Base-by-base conservation (phyloP, 2,329 filamentous ascomycete species). In the Trichoderma aggressivum region DNA sequence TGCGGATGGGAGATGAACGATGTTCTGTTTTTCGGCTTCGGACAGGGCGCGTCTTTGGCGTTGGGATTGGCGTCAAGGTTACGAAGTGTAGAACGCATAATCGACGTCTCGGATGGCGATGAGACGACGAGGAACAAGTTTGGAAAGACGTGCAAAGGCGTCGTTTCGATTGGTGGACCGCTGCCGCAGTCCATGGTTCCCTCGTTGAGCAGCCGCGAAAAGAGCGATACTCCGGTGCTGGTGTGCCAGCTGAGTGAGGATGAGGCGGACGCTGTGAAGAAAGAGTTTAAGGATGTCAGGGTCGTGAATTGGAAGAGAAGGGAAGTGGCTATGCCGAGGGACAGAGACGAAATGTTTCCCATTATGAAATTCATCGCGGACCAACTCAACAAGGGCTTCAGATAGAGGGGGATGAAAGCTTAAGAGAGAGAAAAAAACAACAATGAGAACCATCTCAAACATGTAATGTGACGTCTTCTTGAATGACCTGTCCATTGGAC, bases 361-460 rank as follows among this genome's bases (percentile, higher is more conserved):
- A 87, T 98, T 72, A 98, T 98, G 94, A 89, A 91, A 77, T 98
- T 91, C 76, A 87, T 94, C 76, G 90, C 91, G 0, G 86, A 91
- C 64, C 86, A 91, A 76, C 80, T 96, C 21, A 77, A 72, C 34
- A 70, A 70, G 47, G 67, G 67, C 32, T 63, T 63, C n/a, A 47
- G 30, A 14, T 63, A 70, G 47, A 39, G 16, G 7, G 16, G 14
- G 28, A 21, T 53, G 28, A 34, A 36, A 18, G 8, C 7, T 50
- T 30, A 11, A 16, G 5, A 24, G 26, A 34, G 11, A 26, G 60
- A 65, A 36, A 3, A n/a, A 11, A 21, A 30, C 5, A 56, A 58
- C 3, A 47, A 47, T 12, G 43, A 24, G 21, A 24, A 50, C 43
- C 43, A 21, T 50, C 10, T 2, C 10, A 47, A 14, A 7, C 7